These are phyloP conservation scores for Stylosanthes scabra DNA, from an alignment of 331 rosid species.

Conservation along the genomic window DNA sequence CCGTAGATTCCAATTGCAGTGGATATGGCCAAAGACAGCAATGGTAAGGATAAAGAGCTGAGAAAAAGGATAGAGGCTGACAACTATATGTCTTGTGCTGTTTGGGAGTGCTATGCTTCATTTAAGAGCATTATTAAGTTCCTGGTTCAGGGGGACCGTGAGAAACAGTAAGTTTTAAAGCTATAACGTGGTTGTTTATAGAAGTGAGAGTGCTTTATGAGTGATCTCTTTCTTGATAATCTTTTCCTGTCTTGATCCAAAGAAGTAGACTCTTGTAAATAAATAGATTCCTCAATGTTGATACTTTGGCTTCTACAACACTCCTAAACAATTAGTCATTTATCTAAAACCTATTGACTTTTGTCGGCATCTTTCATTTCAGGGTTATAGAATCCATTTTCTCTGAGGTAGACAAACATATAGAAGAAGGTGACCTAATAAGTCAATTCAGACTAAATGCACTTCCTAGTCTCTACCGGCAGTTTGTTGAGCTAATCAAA, in stretches of 20 bases:
- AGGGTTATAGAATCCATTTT: conserved; percentile 80
- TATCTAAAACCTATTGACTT: conserved; percentile 6
- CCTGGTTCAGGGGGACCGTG: conserved; percentile 83
- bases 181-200: conserved; percentile 17
- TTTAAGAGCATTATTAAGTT: conserved; percentile 72
- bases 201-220: conserved; percentile 22
- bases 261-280: conserved; percentile 10
- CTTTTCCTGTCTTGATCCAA: conserved; percentile 1
- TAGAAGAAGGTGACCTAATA: conserved; percentile 49
- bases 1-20: conserved; percentile 91
- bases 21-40: conserved; percentile 99
- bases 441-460: conserved; percentile 78
- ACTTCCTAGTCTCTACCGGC: conserved; percentile 85
- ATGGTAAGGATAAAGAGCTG: conserved; percentile 90
- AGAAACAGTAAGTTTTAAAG: conserved; percentile 66
- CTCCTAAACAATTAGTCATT: conserved; percentile 1
- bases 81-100: conserved; percentile 90
- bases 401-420: conserved; percentile 67
- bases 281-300: conserved; percentile 3
- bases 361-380: conserved; percentile 42
- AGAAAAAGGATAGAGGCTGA: conserved; percentile 79
- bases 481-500: conserved; percentile 71
- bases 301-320: not conserved
- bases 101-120: conserved; percentile 93
- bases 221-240: conserved; percentile 9